These are phyloP conservation scores for Phytomonas francai DNA, from an alignment of 208 protist species.

Conservation along the genomic window DNA sequence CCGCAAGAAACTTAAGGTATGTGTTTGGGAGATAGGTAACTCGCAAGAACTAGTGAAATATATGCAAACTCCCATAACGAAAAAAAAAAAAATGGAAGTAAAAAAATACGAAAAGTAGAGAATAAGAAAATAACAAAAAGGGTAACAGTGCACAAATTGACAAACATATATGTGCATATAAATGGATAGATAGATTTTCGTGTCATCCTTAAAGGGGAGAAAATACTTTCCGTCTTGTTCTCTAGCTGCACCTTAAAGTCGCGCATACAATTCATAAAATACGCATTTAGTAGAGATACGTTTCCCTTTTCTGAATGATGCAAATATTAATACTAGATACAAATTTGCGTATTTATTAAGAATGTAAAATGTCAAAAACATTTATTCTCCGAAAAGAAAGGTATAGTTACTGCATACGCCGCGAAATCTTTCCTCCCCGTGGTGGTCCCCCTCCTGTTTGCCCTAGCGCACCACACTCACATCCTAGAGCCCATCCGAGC, in stretches of 20 bases:
- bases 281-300: background rate
- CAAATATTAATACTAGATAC: too few species aligned
- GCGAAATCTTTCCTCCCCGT: too few species aligned
- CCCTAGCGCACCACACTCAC: background rate
- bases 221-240: background rate
- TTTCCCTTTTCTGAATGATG: slow-evolving; percentile 1
- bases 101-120: background rate
- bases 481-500: background rate
- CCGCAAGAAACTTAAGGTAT: too few species aligned
- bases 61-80: slow-evolving; percentile 6
- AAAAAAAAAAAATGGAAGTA: slow-evolving; percentile 5
- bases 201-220: background rate
- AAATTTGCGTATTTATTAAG: background rate
- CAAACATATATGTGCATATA: background rate
- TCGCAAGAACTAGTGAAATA: background rate
- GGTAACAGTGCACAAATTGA: background rate
- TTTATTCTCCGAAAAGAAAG: background rate
- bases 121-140: slow-evolving; percentile 12
- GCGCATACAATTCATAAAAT: background rate
- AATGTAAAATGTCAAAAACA: too few species aligned
- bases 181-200: background rate
- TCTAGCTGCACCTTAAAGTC: slow-evolving; percentile 1
- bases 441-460: too few species aligned
- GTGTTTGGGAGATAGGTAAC: too few species aligned
- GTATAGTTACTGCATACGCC: background rate